Evolutionary conservation across 345 rosid species (phyloP).

Genomic region (Populus pruinosa): DNA sequence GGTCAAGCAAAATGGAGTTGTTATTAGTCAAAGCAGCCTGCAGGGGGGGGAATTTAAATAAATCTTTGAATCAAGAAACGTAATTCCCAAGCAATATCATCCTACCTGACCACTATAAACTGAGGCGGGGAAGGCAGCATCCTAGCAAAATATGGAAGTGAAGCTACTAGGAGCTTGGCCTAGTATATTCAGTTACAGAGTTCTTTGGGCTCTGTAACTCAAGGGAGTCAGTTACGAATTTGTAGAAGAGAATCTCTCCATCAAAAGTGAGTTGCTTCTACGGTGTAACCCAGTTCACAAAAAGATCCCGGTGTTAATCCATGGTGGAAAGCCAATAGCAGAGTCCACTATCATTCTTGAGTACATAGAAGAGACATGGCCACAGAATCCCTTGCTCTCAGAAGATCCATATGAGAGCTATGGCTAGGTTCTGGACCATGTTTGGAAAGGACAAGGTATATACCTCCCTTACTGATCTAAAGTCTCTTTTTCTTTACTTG

Average conservation of each 20-base stretch:
- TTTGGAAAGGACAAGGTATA: conserved; percentile 13
- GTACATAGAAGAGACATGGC: conserved; percentile 18
- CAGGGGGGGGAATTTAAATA: not conserved
- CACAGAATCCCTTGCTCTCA: conserved; percentile 17
- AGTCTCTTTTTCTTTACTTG: no score
- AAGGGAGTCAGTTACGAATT: conserved; percentile 20
- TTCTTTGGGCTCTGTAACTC: conserved; percentile 19
- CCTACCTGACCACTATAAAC: not conserved
- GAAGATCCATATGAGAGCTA: conserved; percentile 16
- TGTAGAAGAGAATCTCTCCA: conserved; percentile 10
- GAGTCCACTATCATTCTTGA: conserved; percentile 19
- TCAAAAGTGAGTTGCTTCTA: conserved; percentile 18
- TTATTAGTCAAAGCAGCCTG: not conserved
- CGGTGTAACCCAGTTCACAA: conserved; percentile 20
- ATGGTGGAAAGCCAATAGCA: conserved; percentile 2
- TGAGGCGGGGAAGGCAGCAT: not conserved
- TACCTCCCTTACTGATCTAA: no score
- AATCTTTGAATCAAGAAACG: not conserved
- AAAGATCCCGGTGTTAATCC: conserved; percentile 15
- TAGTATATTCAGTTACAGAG: conserved; percentile 19
- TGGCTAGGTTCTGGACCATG: conserved; percentile 20
- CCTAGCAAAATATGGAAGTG: conserved; percentile 12
- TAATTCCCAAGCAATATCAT: not conserved
- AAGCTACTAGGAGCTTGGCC: conserved; percentile 26
- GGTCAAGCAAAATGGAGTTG: not conserved